Base-by-base conservation (phyloP, 768 basidiomycete species). In the Naganishia vaughanmartiniae region DNA sequence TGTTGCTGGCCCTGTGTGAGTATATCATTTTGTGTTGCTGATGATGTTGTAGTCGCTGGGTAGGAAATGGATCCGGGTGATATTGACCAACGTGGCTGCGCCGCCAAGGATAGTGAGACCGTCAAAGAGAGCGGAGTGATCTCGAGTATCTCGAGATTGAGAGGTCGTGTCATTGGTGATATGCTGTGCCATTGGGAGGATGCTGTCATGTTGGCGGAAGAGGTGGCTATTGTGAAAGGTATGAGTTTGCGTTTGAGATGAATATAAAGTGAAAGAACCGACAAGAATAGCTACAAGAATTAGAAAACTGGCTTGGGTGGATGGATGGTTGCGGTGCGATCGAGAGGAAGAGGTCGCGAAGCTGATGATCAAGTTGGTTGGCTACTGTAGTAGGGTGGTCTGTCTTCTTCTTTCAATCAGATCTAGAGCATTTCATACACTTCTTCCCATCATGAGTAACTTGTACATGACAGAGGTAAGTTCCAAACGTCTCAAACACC, bases 81-180 rank as follows among this genome's bases (percentile, higher is more conserved):
- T 26, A 56, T 19, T 4, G 72, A 51, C 34, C 63, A 31, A 55
- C 70, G 42, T n/a, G 70, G 66, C n/a, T 69, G 36, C 17, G 75
- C 66, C 1, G 77, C 74, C 45, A 78, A 76, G n/a, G 79, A 75
- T n/a, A 81, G 71, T 0, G 80, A 76, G 14, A 81, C 73, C 7
- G 80, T 81, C 21, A 81, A 67, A 12, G 79, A 77, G 21, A 81
- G 70, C 9, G 80, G 78, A 0, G 80, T 81, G 57, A 81, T 74
- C 56, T 81, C 79, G 57, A 81, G 77, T 54, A 81, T 76, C 45
- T 77, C 73, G 19, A 81, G 74, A 24, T 75, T 76, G 21, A 81
- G 69, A 0, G 80, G 80, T 19, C 80, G 77, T 24, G 78, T 80
- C 21, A 74, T 69, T 14, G 80, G 80, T 11, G 76, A 76, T 46